A percentile compares a stretch with the other conserved stretches of the same genome.
Conservation (phyloP, 1,284 basidiomycete genomes). For the Termitomyces sp. region DNA sequence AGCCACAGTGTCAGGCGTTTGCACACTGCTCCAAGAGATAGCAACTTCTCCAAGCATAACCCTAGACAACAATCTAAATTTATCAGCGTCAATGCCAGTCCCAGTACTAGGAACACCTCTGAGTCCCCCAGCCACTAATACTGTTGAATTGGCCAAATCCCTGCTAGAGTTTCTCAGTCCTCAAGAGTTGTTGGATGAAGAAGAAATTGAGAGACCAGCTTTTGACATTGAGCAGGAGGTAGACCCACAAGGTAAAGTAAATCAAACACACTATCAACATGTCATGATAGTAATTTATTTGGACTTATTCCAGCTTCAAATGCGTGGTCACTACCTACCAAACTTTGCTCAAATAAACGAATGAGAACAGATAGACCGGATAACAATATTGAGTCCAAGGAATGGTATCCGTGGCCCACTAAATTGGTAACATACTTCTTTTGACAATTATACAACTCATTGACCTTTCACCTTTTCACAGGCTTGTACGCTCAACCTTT, state of each 20-base stretch:
- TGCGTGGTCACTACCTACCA: background rate
- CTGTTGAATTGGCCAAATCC: background rate
- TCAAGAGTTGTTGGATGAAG: background rate
- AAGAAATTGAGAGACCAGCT: background rate
- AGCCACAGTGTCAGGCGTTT: background rate
- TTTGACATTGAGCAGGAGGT: background rate
- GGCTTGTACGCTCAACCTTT: constrained; percentile 31
- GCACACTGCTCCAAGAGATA: background rate
- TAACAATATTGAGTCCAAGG: background rate
- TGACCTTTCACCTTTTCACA: constrained; percentile 8
- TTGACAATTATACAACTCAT: background rate
- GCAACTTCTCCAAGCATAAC: background rate
- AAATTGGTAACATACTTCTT: background rate
- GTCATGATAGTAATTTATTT: background rate
- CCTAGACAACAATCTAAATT: background rate
- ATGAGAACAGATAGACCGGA: no score
- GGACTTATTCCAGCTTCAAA: background rate
- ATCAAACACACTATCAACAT: no score
- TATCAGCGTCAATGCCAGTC: background rate
- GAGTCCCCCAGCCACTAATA: background rate
- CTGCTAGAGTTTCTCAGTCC: background rate
- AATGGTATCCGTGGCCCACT: background rate
- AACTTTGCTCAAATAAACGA: background rate
- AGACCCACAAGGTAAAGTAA: background rate
- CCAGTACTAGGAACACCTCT: background rate